Base-by-base conservation (phyloP, 306 rosid species). In the Inga laurina region DNA sequence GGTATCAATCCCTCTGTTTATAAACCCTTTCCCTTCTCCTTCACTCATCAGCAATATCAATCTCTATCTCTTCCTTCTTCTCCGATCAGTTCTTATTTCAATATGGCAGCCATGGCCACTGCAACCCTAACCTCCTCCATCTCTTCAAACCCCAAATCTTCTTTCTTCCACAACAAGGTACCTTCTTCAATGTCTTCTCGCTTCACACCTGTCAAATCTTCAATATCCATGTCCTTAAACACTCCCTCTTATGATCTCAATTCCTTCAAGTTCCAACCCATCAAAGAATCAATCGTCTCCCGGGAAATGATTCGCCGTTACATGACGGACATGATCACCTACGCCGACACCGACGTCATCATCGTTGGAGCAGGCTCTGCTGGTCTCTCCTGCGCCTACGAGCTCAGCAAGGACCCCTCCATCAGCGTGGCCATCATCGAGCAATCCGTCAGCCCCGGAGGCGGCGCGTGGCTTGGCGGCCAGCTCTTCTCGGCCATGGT, bases 401-500 rank as follows among this genome's bases (percentile, higher is more conserved):
- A 97, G 70, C 92, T 97, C 82, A 94, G 98, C 91, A 97, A 97
- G 83, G 84, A 94, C 84, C 97, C 98, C 0, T 34, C 83, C 15
- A 82, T 97, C 77, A 65, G 76, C 49, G 81, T 94, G 3, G 98
- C 99, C 43, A 97, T 97, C 4, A 89, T 97, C 66, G 97, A 97
- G 78, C 99, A 97, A 77, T 97, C 98, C 18, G 97, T 97, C 34
- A 94, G 97, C 88, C 99, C 98, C 34, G 97, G 98, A 7, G 97
- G 99, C 4, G 99, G 98, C 51, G 97, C 98, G 0, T 97, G 99
- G 99, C 97, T 97, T 75, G 98, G 98, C 2, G 98, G 98, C 12
- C 98, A 97, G 74, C 99, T 97, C 56, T 97, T 97, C 88, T 97
- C 99, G 11, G 97, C 98, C 79, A 94, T 97, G 99, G 98, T 96